Conservation (phyloP, 345 rosid species). For the Geranium brycei region DNA sequence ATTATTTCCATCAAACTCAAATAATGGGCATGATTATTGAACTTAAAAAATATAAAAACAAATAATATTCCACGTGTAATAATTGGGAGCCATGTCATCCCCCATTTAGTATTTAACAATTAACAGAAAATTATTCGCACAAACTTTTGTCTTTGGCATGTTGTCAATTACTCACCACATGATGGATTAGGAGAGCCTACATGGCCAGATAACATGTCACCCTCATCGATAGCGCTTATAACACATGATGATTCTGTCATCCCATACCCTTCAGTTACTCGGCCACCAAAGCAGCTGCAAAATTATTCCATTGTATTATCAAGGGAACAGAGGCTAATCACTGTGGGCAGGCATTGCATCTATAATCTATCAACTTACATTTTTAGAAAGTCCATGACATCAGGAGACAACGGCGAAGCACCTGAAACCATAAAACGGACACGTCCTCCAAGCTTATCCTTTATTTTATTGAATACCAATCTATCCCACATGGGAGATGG, state of each 20-base stretch:
- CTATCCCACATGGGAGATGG: constrained; percentile 97
- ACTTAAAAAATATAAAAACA: background rate
- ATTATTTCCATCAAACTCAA: background rate
- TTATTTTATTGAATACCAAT: constrained; percentile 90
- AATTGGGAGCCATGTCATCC: background rate
- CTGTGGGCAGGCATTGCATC: background rate
- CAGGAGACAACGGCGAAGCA: constrained; percentile 97
- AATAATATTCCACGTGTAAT: background rate
- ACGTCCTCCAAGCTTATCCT: constrained; percentile 82
- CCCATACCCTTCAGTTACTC: constrained; percentile 56
- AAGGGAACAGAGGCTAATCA: background rate
- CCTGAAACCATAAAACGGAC: constrained; percentile 73
- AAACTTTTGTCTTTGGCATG: background rate
- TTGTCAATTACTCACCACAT: constrained; percentile 55
- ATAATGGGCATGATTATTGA: background rate
- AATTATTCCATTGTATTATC: constrained; percentile 4
- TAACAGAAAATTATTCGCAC: background rate
- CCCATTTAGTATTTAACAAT: background rate
- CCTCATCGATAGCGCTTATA: constrained; percentile 40
- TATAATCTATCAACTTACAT: constrained; percentile 43
- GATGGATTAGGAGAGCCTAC: constrained; percentile 93
- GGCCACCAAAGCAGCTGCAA: constrained; percentile 77
- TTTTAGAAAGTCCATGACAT: constrained; percentile 80
- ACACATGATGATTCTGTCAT: constrained; percentile 67
- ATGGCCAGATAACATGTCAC: constrained; percentile 67